Evolutionary conservation across 2,329 filamentous ascomycete genomes (phyloP), one percentile per base, ranked within the genome.

Genomic region (Cladosporium sp.): DNA sequence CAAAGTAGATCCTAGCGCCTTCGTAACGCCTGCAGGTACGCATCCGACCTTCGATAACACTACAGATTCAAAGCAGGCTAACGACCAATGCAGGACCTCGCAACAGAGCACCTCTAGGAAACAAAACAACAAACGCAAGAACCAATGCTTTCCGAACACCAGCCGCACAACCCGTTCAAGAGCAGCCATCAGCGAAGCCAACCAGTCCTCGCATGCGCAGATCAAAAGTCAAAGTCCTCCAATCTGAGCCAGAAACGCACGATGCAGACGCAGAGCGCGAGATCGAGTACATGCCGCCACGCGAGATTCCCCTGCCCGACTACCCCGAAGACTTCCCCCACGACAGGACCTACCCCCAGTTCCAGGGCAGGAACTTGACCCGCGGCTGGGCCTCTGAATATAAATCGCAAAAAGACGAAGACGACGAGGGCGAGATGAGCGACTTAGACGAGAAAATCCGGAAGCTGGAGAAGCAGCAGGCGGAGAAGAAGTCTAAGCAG

Each of bases 41-140:
- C 3, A 46, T 18, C 2, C 16, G 16, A 19, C 61, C 51, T 22
- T 32, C 18, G 14, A 44, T 32, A 32, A 11, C 19, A 22, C 13
- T 9, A 40, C 19, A 3, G 9, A 11, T 42, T 3, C 11, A n/a
- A 52, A 28, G 4, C 9, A 4, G 10, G 8, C n/a, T 52, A 3
- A 45, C 43, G 40, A 85, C 83, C 13, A 38, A 31, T 32, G 16
- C 40, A 50, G 48, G 78, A 52, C 79, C 84, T 46, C 82, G 83
- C 54, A 84, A 77, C 55, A 84, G 92, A 63, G 90, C 91, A 35
- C 87, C 89, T 10, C 75, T 98, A 44, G 92, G 92, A 33, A 86
- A 89, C 77, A 98, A 98, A 72, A 97, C 92, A 1, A 97, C 93
- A 49, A 98, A 98, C 70, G 89, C 88, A 50, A 97, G 95, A 75